Base-by-base conservation (phyloP, 345 rosid genomes). In the Aethionema arabicum region DNA sequence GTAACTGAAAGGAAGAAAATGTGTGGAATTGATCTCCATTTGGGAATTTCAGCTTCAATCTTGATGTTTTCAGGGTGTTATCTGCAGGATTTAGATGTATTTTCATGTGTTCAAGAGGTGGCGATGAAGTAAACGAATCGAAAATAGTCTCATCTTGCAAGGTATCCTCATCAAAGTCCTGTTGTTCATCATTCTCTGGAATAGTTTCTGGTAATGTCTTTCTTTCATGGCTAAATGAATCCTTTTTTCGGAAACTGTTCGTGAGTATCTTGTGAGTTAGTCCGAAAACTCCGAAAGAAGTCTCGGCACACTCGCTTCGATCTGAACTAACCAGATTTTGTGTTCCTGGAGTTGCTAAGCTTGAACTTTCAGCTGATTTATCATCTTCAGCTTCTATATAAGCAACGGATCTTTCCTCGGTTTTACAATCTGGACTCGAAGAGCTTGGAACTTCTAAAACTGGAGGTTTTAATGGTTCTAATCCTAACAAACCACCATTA, bases 81-180 rank as follows among this genome's bases (percentile, higher is more conserved):
- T 21, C 77, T 9, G 77, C 48, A 33, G 88, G 96, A 54, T 43
- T 89, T 80, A 90, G 91, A 72, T 95, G 87, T 71, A 93, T 78
- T 69, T 82, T 87, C 97, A 93, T 93, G 70, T 80, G 95, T 52
- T 85, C 88, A 48, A 93, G 81, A 50, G 97, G 96, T 11, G 99
- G 97, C 14, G 99, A 93, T 56, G 95, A 81, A 13, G 86, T 73
- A 44, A 74, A 65, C 48, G 84, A 80, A 74, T 75, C 75, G 53
- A 63, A 45, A 54, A 72, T 59, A 74, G 78, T 65, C 64, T 69
- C 76, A 35, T 36, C 59, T 65, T 76, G 36, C 41, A 60, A 74
- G 32, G 69, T 57, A 57, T 52, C 62, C 61, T 66, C 74, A 6
- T 39, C 59, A 52, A 51, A 61, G 45, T 65, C 73, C 14, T 64